Evolutionary conservation across 1,284 basidiomycete species (phyloP).

Genomic region (Ceratobasidium sp.): DNA sequence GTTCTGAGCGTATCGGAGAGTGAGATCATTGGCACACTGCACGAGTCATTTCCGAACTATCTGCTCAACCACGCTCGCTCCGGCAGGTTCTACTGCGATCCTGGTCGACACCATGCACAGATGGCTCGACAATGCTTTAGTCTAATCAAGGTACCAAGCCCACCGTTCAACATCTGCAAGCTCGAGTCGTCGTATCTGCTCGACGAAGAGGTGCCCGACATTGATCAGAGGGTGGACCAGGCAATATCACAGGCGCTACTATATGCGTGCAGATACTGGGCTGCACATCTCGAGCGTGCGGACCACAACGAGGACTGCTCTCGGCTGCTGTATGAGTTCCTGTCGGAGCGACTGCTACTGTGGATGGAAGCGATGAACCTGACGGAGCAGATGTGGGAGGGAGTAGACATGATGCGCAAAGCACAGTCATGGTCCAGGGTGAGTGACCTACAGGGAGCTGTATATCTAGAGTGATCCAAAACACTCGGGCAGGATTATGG

Average conservation of each 20-base stretch:
- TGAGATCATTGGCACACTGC: background rate
- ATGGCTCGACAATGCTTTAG: conserved; percentile 11
- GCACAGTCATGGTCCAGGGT: background rate
- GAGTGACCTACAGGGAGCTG: no score
- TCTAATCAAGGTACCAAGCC: background rate
- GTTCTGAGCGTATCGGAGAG: background rate
- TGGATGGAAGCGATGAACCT: conserved; percentile 39
- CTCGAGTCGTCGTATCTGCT: conserved; percentile 23
- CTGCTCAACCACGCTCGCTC: background rate
- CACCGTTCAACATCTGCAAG: conserved; percentile 31
- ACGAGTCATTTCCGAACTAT: background rate
- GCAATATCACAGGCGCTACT: background rate
- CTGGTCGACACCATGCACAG: background rate
- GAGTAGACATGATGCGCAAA: background rate
- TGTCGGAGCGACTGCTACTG: conserved; percentile 15
- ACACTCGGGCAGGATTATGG: no score
- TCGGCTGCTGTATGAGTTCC: background rate
- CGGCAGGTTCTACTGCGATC: background rate
- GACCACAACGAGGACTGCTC: background rate
- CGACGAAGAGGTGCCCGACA: conserved; percentile 9
- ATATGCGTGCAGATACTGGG: conserved; percentile 30
- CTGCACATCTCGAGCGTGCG: background rate
- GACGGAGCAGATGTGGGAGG: background rate
- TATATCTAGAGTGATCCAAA: no score
- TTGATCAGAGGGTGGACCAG: background rate